Evolutionary conservation across 495 filamentous ascomycete species (phyloP), one percentile per base, ranked within the genome.

Genomic region (Penicillium chermesinum): DNA sequence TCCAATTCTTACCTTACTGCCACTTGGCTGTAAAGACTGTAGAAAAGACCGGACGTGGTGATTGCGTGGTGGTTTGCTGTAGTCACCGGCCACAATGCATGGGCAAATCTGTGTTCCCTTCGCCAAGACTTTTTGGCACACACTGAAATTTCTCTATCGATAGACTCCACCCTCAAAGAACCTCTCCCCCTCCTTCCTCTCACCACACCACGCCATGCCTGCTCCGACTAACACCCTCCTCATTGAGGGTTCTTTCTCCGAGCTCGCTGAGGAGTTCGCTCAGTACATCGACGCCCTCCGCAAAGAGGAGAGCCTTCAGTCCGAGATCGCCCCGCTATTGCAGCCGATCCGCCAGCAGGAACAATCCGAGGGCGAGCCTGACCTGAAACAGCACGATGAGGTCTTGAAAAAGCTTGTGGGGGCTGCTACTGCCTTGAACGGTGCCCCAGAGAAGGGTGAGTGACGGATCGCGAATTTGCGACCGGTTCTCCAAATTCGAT

Each of bases 191-290:
- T 45, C 46, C 50, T 56, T 52, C 55, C 57, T 56, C 63, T 51
- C 57, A 55, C 43, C 51, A 44, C 53, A 48, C 40, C 32, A 36
- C 43, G 34, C n/a, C 41, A 79, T 79, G 76, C 75, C 76, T 56
- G 75, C 70, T 49, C 74, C 75, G 51, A 64, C 73, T 41, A 77
- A 67, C 53, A 79, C 76, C 61, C 77, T 91, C 67, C 87, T 96
- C 66, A 90, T 96, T 65, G 91, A 96, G 72, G 91, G 90, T 62
- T 78, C 73, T 52, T 95, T 95, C 67, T 81, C 85, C 58, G 90
- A 96, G 74, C 79, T 95, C 63, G 82, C 85, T 52, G 82, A 88
- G 59, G 90, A 96, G 70, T 85, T 95, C 68, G 87, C 89, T 61
- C 82, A 84, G 55, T 91, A 89, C 71, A 64, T 95, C 66, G 86